A percentile compares a stretch with the other conserved stretches of the same genome.
Conservation (phyloP, 768 basidiomycete genomes). For the Lepiota brunneoincarnata region DNA sequence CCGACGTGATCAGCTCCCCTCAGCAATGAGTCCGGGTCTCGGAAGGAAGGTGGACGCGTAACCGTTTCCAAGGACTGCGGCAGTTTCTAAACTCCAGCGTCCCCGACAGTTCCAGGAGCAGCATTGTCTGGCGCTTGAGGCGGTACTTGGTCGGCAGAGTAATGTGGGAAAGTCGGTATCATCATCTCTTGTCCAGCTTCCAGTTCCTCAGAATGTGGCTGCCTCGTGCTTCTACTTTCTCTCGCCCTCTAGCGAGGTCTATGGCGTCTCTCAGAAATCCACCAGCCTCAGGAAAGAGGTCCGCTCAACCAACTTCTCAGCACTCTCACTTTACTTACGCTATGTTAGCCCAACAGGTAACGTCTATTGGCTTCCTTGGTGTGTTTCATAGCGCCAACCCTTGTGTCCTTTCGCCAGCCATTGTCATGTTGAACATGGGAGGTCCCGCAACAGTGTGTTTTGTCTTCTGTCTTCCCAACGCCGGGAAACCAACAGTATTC, state of each 20-base stretch:
- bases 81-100: too few relatives aligned
- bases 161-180: too few relatives aligned
- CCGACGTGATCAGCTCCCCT: too few relatives aligned
- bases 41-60: too few relatives aligned
- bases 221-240: slow-evolving; percentile 17
- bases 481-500: slow-evolving; percentile 9
- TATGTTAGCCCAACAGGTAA: slow-evolving; percentile 63
- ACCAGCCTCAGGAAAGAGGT: slow-evolving; percentile 24
- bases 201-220: slow-evolving; percentile 2
- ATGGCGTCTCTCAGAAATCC: slow-evolving; percentile 12
- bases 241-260: slow-evolving; percentile 22
- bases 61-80: too few relatives aligned
- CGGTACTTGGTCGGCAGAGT: too few relatives aligned
- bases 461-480: slow-evolving; percentile 3
- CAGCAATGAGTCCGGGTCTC: too few relatives aligned
- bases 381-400: slow-evolving; percentile 16
- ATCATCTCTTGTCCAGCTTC: slow-evolving; percentile 16
- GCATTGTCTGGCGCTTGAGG: too few relatives aligned
- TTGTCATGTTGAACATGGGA: slow-evolving; percentile 99
- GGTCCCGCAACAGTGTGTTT: slow-evolving; percentile 83
- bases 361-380: slow-evolving; percentile 10
- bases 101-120: too few relatives aligned
- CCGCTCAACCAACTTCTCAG: background rate
- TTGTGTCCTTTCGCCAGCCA: slow-evolving; percentile 40
- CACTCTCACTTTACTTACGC: background rate